phyloP scores from a whole-genome alignment of 2,329 filamentous ascomycete genomes.

The Atkinsonella texensis region DNA sequence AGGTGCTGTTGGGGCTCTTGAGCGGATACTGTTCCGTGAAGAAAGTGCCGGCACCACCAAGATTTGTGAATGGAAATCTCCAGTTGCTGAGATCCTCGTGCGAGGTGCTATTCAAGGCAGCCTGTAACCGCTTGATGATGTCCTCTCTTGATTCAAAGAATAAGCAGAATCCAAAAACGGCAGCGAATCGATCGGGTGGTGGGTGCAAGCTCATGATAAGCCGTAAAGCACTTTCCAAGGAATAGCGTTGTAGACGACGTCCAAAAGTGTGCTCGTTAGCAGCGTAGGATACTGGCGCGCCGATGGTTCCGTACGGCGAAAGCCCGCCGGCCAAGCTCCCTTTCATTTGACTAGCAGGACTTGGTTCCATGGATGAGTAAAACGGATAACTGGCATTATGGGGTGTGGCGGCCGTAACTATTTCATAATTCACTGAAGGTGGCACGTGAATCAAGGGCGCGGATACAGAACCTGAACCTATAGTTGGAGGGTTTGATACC shows the following conservation, averaged over 20 bases:
- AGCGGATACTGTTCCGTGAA: conserved; percentile 25
- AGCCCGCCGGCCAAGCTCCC: conserved; percentile 9
- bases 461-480: neutral
- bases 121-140: conserved; percentile 30
- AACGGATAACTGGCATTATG: conserved; percentile 44
- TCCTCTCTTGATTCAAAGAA: conserved; percentile 41
- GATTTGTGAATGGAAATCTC: conserved; percentile 48
- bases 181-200: conserved; percentile 34
- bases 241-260: conserved; percentile 54
- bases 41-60: conserved; percentile 59
- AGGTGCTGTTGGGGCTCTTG: neutral
- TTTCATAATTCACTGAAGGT: conserved; percentile 26
- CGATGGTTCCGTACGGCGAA: conserved; percentile 23
- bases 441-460: conserved; percentile 7
- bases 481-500: neutral
- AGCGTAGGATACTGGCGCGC: conserved; percentile 42
- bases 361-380: conserved; percentile 14
- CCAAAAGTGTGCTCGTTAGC: conserved; percentile 57
- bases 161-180: conserved; percentile 58
- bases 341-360: conserved; percentile 7
- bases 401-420: conserved; percentile 37
- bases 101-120: conserved; percentile 19
- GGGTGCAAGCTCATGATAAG: conserved; percentile 41
- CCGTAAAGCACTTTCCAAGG: conserved; percentile 49
- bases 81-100: conserved; percentile 42